Conservation (phyloP, 2,329 filamentous ascomycete species). For the Mycosphaerella sp. region DNA sequence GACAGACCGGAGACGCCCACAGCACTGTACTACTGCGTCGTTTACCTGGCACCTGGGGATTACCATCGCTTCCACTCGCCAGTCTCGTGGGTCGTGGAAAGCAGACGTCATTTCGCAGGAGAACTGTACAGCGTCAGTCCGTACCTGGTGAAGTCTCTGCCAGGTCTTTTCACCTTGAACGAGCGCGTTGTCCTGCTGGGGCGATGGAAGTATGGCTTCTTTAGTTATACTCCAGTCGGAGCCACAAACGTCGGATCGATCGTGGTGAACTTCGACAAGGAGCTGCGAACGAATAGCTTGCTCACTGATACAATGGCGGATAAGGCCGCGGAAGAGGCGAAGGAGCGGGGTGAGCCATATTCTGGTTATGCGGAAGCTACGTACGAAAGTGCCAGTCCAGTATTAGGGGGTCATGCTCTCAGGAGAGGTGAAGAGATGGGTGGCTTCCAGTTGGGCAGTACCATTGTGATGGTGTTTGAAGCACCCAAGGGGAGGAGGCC, state of each 20-base stretch:
- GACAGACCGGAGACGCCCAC: slow-evolving; percentile 43
- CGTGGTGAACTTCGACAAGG: slow-evolving; percentile 91
- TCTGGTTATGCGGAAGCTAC: slow-evolving; percentile 90
- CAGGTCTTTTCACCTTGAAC: slow-evolving; percentile 92
- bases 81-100: slow-evolving; percentile 89
- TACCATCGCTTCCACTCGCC: slow-evolving; percentile 98
- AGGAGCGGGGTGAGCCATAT: slow-evolving; percentile 69
- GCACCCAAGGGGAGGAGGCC: slow-evolving; percentile 61
- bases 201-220: slow-evolving; percentile 95
- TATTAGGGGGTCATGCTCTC: slow-evolving; percentile 77
- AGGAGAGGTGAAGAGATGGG: slow-evolving; percentile 94
- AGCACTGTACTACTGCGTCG: slow-evolving; percentile 83
- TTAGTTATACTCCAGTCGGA: slow-evolving; percentile 89
- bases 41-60: slow-evolving; percentile 94
- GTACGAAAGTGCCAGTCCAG: slow-evolving; percentile 68
- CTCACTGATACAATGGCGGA: slow-evolving; percentile 90
- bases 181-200: slow-evolving; percentile 91
- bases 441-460: slow-evolving; percentile 91
- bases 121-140: slow-evolving; percentile 94
- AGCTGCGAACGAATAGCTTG: slow-evolving; percentile 86
- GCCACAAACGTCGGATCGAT: slow-evolving; percentile 97
- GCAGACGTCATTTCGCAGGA: slow-evolving; percentile 91
- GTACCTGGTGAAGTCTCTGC: slow-evolving; percentile 85
- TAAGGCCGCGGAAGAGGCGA: slow-evolving; percentile 72
- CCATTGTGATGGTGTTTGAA: slow-evolving; percentile 93